These are phyloP conservation scores for Phytopythium ostracodes DNA, from an alignment of 352 stramenopile species.

Conservation along the genomic window DNA sequence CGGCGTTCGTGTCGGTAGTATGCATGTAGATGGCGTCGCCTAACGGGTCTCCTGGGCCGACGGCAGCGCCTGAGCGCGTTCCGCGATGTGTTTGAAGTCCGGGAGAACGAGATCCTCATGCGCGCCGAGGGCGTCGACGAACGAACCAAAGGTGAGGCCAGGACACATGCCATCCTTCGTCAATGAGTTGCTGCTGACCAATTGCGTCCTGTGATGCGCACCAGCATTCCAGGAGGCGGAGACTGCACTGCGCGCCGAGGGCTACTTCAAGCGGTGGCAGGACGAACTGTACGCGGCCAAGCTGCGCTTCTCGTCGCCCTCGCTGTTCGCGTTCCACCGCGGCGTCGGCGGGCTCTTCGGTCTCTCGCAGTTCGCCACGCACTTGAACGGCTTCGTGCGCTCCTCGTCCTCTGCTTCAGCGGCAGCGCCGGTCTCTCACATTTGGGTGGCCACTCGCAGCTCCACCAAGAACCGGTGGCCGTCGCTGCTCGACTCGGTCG, in stretches of 20 bases:
- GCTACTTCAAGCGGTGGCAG: conserved; percentile 49
- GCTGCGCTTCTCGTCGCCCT: conserved; percentile 32
- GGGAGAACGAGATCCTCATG: conserved; percentile 26
- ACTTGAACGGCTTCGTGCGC: conserved; percentile 69
- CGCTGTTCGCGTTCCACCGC: conserved; percentile 64
- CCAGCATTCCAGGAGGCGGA: conserved; percentile 45
- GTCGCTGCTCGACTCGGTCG: conserved; percentile 52
- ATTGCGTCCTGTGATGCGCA: too few species aligned
- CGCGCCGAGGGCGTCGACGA: conserved; percentile 25
- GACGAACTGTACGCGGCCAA: conserved; percentile 60
- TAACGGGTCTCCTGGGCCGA: too few species aligned
- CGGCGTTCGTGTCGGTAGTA: not conserved
- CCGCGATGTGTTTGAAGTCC: conserved; percentile 27
- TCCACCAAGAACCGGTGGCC: conserved; percentile 47
- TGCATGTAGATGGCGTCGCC: too few species aligned
- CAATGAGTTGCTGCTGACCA: too few species aligned
- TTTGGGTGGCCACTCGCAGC: conserved; percentile 65
- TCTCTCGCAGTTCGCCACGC: conserved; percentile 59
- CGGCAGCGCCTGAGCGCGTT: conserved; percentile 29
- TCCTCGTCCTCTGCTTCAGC: not conserved
- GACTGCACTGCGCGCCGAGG: conserved; percentile 34
- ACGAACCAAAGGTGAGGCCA: conserved; percentile 17
- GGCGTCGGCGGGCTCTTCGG: conserved; percentile 59
- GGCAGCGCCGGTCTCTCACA: conserved; percentile 21
- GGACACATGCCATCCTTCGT: too few species aligned